These are phyloP conservation scores for Blumeria hordei DNA, from an alignment of 2,329 filamentous ascomycete species.

Conservation along the genomic window DNA sequence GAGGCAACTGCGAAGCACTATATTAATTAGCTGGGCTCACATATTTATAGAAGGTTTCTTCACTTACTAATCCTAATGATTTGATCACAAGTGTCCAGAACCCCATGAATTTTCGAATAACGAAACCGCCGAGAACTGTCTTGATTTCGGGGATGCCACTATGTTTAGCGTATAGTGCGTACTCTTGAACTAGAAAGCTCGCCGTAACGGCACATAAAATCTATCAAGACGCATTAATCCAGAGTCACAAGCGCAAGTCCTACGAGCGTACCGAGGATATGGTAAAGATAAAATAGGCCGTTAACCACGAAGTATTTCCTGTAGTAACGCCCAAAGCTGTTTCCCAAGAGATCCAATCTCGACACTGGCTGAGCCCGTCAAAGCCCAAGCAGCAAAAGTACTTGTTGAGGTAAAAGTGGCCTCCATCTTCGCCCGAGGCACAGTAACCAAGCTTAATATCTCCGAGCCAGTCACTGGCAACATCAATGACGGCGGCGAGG, in stretches of 20 bases:
- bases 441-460: constrained; percentile 86
- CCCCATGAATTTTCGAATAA: constrained; percentile 95
- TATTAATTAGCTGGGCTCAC: constrained; percentile 81
- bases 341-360: neutral
- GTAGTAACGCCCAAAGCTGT: constrained; percentile 42
- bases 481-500: constrained; percentile 71
- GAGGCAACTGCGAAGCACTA: constrained; percentile 83
- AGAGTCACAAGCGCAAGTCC: neutral
- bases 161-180: constrained; percentile 86
- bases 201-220: constrained; percentile 60
- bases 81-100: constrained; percentile 86
- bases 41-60: constrained; percentile 38
- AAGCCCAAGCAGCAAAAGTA: constrained; percentile 73
- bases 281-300: constrained; percentile 79
- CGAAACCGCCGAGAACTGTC: constrained; percentile 93
- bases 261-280: constrained; percentile 41
- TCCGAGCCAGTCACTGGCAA: constrained; percentile 78
- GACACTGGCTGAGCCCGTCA: neutral
- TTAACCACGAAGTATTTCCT: constrained; percentile 62
- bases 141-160: constrained; percentile 98
- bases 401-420: constrained; percentile 62
- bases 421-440: constrained; percentile 25
- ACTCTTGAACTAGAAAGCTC: constrained; percentile 66
- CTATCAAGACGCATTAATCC: constrained; percentile 18
- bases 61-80: constrained; percentile 31